Evolutionary conservation across 2,329 filamentous ascomycete species (phyloP).

Genomic region (Thelonectria rubi): DNA sequence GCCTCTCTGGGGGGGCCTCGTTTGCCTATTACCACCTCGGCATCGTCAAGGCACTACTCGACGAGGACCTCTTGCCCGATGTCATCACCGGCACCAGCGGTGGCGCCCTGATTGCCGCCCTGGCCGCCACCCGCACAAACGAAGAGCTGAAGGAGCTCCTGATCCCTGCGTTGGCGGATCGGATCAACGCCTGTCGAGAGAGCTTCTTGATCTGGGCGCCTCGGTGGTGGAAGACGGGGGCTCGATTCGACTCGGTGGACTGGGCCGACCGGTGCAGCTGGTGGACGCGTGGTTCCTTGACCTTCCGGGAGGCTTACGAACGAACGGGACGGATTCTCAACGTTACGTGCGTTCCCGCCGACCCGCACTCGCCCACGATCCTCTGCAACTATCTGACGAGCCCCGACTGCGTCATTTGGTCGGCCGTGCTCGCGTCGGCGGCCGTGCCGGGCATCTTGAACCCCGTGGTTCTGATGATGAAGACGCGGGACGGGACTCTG

Average conservation of each 20-base stretch:
- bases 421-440: constrained; percentile 91
- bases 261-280: constrained; percentile 88
- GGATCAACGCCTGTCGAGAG: constrained; percentile 88
- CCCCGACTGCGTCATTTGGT: constrained; percentile 98
- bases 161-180: constrained; percentile 84
- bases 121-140: constrained; percentile 90
- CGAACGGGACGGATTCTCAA: constrained; percentile 94
- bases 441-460: constrained; percentile 97
- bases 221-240: constrained; percentile 92
- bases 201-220: constrained; percentile 77
- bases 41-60: constrained; percentile 87
- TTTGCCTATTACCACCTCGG: constrained; percentile 99
- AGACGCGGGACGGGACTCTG: constrained; percentile 78
- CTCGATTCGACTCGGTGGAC: constrained; percentile 90
- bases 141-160: constrained; percentile 87
- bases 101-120: constrained; percentile 85
- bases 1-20: constrained; percentile 89
- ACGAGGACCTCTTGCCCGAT: constrained; percentile 84
- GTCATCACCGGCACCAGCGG: constrained; percentile 98
- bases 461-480: constrained; percentile 92
- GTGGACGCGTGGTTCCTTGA: constrained; percentile 92
- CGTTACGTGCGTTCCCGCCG: constrained; percentile 93
- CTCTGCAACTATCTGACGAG: constrained; percentile 94
- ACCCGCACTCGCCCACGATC: constrained; percentile 91
- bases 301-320: constrained; percentile 93